Base-by-base conservation (phyloP, 2,329 filamentous ascomycete genomes). In the Microsporum audouinii region DNA sequence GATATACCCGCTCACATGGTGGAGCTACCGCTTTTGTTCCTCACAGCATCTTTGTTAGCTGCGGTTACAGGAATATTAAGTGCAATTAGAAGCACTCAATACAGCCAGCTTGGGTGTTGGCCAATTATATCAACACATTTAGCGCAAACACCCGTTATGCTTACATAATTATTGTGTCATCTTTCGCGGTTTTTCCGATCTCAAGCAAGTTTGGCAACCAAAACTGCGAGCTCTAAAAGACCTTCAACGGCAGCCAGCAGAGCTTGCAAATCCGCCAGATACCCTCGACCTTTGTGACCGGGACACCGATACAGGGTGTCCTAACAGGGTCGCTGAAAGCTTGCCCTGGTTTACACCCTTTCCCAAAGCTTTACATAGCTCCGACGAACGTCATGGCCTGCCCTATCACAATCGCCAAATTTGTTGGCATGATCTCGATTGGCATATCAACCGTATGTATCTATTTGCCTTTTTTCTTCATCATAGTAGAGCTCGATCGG, bases 371-470 rank as follows among this genome's bases (percentile, higher is more conserved):
- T 23, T 27, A 34, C 49, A 53, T 53, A 53, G 49, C 49, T 53
- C 49, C 10, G 27, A 53, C 49, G 12, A 43, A 29, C 57, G 59
- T 71, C 74, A 88, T 90, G 83, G 80, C 84, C 68, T 84, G 82
- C 68, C 84, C 81, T 69, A 84, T 96, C 70, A 86, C 89, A 61
- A 77, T 88, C 73, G 84, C 88, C 78, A 96, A 97, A 78, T 96
- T 96, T 73, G 88, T 96, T 67, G 92, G 92, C 70, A 95, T 90
- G 58, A 84, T 95, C 66, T 92, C 88, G 68, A 82, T 96, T 62
- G 92, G 92, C 65, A 82, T 96, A 61, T 77, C 95, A 73, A 96
- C 91, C 63, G 91, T 95, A 83, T 70, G 87, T 79, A 63, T 38
- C 17, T 23, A 23, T 23, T 23, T 23, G 1, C 17, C 17, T 23